These are phyloP conservation scores for Pleurotus tuber-regium DNA, from an alignment of 768 basidiomycete genomes.

Conservation along the genomic window DNA sequence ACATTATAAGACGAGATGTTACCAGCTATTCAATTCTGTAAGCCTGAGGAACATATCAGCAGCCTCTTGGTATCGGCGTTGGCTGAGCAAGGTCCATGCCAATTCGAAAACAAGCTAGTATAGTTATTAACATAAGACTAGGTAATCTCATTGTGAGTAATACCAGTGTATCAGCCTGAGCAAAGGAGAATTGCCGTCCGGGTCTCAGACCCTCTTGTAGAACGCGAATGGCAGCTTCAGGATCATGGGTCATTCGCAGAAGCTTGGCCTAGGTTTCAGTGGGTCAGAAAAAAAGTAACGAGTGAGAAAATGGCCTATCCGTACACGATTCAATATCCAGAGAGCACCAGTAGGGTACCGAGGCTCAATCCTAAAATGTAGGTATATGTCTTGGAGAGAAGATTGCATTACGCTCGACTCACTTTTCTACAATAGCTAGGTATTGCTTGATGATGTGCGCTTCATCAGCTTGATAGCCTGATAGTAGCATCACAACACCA, in stretches of 20 bases:
- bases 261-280: constrained; percentile 71
- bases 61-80: constrained; percentile 63
- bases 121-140: neutral
- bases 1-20: constrained; percentile 13
- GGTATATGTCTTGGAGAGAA: too few relatives aligned
- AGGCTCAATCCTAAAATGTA: constrained; percentile 46
- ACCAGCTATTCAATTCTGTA: constrained; percentile 72
- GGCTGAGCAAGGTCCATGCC: constrained; percentile 69
- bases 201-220: constrained; percentile 56
- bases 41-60: constrained; percentile 65
- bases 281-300: neutral
- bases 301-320: constrained; percentile 9
- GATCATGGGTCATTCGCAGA: constrained; percentile 64
- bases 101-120: constrained; percentile 74
- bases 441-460: constrained; percentile 61
- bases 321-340: constrained; percentile 72
- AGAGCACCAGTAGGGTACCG: constrained; percentile 66
- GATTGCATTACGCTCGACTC: constrained; percentile 19
- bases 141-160: neutral
- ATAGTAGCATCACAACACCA: constrained; percentile 64
- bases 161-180: constrained; percentile 73
- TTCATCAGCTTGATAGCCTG: constrained; percentile 78
- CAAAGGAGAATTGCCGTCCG: constrained; percentile 53
- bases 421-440: constrained; percentile 62
- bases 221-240: constrained; percentile 62